phyloP scores from a whole-genome alignment of 306 rosid species.

The Cucurbita argyrosperma region DNA sequence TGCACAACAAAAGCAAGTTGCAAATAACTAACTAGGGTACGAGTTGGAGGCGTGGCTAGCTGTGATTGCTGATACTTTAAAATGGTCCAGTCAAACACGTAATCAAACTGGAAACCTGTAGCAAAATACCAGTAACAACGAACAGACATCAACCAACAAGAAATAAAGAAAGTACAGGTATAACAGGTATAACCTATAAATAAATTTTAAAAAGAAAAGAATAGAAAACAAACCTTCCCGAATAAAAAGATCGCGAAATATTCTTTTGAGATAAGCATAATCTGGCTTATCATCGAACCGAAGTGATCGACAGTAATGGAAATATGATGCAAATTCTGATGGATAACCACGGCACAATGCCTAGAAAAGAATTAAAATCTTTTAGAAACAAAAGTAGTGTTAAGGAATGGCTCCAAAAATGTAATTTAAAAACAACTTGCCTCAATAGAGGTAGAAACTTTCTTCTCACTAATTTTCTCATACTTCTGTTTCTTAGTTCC shows the following conservation, averaged over 20 bases:
- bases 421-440: constrained; percentile 19
- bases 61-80: constrained; percentile 94
- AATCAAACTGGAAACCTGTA: constrained; percentile 68
- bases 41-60: constrained; percentile 68
- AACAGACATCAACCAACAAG: not conserved
- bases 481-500: constrained; percentile 94
- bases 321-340: constrained; percentile 90
- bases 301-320: constrained; percentile 88
- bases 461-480: constrained; percentile 85
- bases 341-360: constrained; percentile 91
- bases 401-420: not conserved
- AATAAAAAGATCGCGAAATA: constrained; percentile 88
- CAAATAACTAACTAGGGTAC: constrained; percentile 35
- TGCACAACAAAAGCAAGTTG: not conserved
- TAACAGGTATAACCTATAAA: not conserved
- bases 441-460: constrained; percentile 88
- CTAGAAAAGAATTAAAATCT: constrained; percentile 39
- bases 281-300: constrained; percentile 95
- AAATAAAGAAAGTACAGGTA: not conserved
- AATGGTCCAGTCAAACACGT: constrained; percentile 39
- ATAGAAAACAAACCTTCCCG: constrained; percentile 55
- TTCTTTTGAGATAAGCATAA: constrained; percentile 87
- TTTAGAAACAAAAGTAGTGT: not conserved
- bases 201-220: not conserved
- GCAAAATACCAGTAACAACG: constrained; percentile 3